Evolutionary conservation across 2,329 filamentous ascomycete genomes (phyloP).

Genomic region (Xylaria sp.): DNA sequence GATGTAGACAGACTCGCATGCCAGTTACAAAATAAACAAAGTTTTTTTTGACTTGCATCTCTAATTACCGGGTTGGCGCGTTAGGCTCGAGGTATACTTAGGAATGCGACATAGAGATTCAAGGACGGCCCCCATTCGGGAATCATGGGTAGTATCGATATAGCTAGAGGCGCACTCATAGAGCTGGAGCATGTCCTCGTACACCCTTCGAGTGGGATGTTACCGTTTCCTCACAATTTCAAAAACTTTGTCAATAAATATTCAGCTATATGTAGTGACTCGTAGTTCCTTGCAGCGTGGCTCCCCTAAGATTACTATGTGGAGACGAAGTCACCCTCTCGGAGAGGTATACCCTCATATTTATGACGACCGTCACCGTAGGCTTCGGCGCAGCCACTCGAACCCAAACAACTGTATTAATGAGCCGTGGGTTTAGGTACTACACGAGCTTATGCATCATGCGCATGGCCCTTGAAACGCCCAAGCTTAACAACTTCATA

Average conservation of each 20-base stretch:
- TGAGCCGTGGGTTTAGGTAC: background rate
- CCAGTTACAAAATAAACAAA: background rate
- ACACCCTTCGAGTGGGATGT: background rate
- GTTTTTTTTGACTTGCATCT: background rate
- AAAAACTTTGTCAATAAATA: background rate
- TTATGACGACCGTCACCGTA: background rate
- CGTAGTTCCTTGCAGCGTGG: background rate
- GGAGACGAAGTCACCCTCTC: background rate
- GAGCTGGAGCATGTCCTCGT: background rate
- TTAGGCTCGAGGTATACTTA: background rate
- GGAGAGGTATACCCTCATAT: background rate
- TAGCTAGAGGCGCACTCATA: background rate
- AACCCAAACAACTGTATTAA: background rate
- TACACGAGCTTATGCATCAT: constrained; percentile 5
- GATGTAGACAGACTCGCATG: background rate
- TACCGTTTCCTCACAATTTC: background rate
- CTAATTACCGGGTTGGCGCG: background rate
- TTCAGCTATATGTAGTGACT: background rate
- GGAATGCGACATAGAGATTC: background rate
- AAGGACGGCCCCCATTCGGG: background rate
- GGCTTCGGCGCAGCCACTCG: background rate
- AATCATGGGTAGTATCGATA: background rate
- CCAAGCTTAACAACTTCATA: background rate
- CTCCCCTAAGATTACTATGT: background rate
- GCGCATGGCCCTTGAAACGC: background rate